Evolutionary conservation across 768 basidiomycete genomes (phyloP), one percentile per base, ranked within the genome.

Genomic region (Leccinum uliginosum): DNA sequence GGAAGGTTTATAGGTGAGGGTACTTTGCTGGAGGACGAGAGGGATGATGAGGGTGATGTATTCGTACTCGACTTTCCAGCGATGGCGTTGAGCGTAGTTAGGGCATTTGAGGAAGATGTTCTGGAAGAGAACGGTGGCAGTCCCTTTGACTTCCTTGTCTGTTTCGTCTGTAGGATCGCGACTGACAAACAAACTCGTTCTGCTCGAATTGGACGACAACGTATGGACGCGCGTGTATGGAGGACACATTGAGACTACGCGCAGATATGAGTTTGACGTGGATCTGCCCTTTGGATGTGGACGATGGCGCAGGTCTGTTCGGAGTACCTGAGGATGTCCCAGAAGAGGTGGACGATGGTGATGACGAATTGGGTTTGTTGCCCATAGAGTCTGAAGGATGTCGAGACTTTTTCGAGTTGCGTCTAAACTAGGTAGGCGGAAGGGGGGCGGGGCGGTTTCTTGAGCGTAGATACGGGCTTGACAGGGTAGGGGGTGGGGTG

Each of bases 141-240:
- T 80, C 64, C 91, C 93, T 71, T 87, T 92, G 73, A 91, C 89
- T 73, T 93, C 91, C 78, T 91, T 93, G 76, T 90, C 91, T 17
- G 80, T 76, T 71, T 92, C 91, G 62, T 85, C 83, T 24, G 87
- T 90, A 26, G 93, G 91, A 71, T 96, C 91, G 46, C 97, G 78
- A 64, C 86, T 87, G 71, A 99, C 87, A 69, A n/a, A n/a, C n/a
- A n/a, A 98, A 99, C 74, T 99, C 97, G 80, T 93, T 98, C 74
- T 98, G 91, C 77, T 99, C 97, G 74, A 98, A 99, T 73, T 94
- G 90, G 63, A 95, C 94, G 71, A 98, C 95, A 65, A 94, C 91
- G 71, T 99, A 98, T 17, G 94, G 91, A 0, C 85, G 79, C 4
- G 89, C 84, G 59, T 78, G 70, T 44, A 80, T 65, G 14, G 85